Conservation (phyloP, 495 filamentous ascomycete species). For the Lophiostoma macrostomum region DNA sequence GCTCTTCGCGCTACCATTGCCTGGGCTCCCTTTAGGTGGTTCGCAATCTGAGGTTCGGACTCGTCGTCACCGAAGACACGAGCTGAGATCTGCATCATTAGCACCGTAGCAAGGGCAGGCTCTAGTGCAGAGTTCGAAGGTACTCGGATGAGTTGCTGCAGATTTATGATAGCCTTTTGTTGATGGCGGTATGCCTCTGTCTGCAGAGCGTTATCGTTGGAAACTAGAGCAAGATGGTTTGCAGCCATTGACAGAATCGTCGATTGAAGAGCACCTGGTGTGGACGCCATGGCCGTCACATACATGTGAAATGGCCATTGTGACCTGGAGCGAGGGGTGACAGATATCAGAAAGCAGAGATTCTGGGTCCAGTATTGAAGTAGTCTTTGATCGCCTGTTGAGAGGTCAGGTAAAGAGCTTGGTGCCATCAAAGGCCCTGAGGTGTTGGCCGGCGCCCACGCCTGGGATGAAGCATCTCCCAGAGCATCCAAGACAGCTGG, state of each 20-base stretch:
- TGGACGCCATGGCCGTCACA: neutral
- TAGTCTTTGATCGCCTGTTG: neutral
- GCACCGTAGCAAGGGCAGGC: constrained; percentile 2
- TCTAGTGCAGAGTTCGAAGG: neutral
- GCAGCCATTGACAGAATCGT: constrained; percentile 5
- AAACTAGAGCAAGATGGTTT: neutral
- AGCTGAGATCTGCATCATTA: constrained; percentile 9
- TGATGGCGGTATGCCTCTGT: constrained; percentile 2
- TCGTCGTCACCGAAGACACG: constrained; percentile 2
- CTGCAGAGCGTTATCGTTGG: neutral
- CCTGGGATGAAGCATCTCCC: no score
- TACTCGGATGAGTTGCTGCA: neutral
- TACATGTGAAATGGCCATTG: neutral
- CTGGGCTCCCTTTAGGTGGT: constrained; percentile 1
- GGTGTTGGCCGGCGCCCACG: no score
- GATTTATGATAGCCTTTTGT: neutral
- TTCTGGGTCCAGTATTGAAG: neutral
- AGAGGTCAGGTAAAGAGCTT: neutral
- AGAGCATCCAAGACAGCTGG: no score
- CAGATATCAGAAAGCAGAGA: neutral
- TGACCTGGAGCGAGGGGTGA: neutral
- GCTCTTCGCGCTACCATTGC: constrained; percentile 1
- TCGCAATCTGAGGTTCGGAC: neutral
- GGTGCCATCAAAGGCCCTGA: neutral
- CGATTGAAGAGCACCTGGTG: neutral